A percentile compares a stretch with the other conserved stretches of the same genome.
Conservation (phyloP, 139 green algal species). For the Chara braunii region DNA sequence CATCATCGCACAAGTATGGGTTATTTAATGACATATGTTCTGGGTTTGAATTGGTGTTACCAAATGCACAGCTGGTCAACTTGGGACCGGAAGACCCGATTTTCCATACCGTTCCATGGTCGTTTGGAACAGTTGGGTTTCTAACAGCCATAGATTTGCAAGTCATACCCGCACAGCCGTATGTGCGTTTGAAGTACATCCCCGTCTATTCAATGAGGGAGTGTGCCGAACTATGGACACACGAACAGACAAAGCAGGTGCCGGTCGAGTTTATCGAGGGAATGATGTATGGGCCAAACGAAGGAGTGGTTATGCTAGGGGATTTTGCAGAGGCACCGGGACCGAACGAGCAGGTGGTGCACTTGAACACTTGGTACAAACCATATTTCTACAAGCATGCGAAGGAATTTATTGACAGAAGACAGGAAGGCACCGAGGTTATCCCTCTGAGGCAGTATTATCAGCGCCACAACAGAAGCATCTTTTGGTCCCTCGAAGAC, state of each 20-base stretch:
- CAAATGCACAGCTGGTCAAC: no score
- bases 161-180: no score
- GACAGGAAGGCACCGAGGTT: constrained; percentile 17
- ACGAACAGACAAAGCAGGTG: no score
- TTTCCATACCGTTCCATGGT: constrained; percentile 37
- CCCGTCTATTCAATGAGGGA: no score
- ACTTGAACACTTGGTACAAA: constrained; percentile 29
- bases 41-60: no score
- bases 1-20: constrained; percentile 28
- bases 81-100: no score
- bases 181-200: no score
- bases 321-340: constrained; percentile 11
- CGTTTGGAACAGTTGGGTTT: constrained; percentile 23
- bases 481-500: no score
- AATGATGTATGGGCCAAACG: constrained; percentile 16
- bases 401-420: no score
- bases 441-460: constrained; percentile 33
- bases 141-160: constrained; percentile 14
- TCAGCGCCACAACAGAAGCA: constrained; percentile 24
- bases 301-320: constrained; percentile 28
- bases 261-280: constrained; percentile 37
- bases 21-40: constrained; percentile 29
- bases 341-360: not conserved
- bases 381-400: constrained; percentile 35
- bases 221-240: no score